Percentiles rank a stretch among this genome's conserved stretches.
Conservation (phyloP, 257 asterid species). For the Linderniella brevidens region DNA sequence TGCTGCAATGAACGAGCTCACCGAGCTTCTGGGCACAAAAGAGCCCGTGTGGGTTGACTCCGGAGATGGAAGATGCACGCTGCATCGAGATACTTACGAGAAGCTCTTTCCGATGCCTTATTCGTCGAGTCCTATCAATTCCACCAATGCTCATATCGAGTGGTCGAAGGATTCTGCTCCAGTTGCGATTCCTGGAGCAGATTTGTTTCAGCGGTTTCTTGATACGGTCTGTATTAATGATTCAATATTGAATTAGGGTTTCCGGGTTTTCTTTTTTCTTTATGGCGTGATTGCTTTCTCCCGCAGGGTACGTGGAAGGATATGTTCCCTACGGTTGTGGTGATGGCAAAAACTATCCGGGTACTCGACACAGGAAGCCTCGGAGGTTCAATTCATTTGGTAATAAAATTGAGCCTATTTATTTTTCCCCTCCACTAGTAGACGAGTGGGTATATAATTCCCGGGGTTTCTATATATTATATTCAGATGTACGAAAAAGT, state of each 20-base stretch:
- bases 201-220: constrained; percentile 36
- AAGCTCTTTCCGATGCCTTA: constrained; percentile 24
- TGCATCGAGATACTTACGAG: constrained; percentile 38
- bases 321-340: constrained; percentile 40
- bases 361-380: constrained; percentile 25
- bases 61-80: constrained; percentile 21
- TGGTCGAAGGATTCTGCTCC: constrained; percentile 47
- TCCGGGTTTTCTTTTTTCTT: background rate
- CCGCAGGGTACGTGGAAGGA: constrained; percentile 50
- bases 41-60: constrained; percentile 47
- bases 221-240: constrained; percentile 39
- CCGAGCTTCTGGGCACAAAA: constrained; percentile 29
- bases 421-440: background rate
- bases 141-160: constrained; percentile 33
- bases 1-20: constrained; percentile 37
- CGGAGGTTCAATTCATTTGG: constrained; percentile 42
- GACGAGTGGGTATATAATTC: background rate
- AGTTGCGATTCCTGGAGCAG: constrained; percentile 32
- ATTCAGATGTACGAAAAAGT: constrained; percentile 47
- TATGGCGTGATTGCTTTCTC: background rate
- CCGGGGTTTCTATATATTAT: background rate
- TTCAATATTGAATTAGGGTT: too few species aligned
- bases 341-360: constrained; percentile 30
- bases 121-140: constrained; percentile 8
- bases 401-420: background rate